Conservation (phyloP, 495 filamentous ascomycete species). For the Peziza echinospora region DNA sequence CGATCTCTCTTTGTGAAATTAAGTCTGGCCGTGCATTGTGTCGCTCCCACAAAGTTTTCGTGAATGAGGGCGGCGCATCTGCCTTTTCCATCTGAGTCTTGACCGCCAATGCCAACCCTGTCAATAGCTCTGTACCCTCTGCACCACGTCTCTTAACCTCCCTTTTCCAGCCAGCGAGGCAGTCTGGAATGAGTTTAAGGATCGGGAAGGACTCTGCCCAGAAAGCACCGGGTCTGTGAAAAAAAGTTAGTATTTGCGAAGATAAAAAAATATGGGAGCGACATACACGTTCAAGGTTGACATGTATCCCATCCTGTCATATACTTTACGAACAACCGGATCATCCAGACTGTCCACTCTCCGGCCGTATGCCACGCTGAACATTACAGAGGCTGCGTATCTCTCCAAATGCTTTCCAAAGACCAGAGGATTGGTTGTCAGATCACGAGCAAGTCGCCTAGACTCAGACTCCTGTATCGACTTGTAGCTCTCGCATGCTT, state of each 20-base stretch:
- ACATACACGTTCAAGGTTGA: slow-evolving; percentile 34
- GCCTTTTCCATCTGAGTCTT: slow-evolving; percentile 22
- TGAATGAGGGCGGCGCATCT: slow-evolving; percentile 27
- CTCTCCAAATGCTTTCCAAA: slow-evolving; percentile 43
- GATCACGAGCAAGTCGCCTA: slow-evolving; percentile 29
- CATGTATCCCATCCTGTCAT: slow-evolving; percentile 36
- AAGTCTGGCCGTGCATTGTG: slow-evolving; percentile 25
- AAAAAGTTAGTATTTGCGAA: background rate
- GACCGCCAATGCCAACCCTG: slow-evolving; percentile 31
- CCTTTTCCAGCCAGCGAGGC: slow-evolving; percentile 36
- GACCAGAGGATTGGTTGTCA: slow-evolving; percentile 25
- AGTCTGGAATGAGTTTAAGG: slow-evolving; percentile 33
- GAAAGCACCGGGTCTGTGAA: slow-evolving; percentile 31
- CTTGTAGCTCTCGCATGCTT: slow-evolving; percentile 17
- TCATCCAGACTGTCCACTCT: slow-evolving; percentile 34
- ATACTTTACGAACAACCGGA: slow-evolving; percentile 29
- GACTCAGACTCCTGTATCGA: slow-evolving; percentile 28
- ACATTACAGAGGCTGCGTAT: slow-evolving; percentile 42
- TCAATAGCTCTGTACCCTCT: slow-evolving; percentile 30
- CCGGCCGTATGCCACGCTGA: slow-evolving; percentile 40
- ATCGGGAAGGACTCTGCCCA: slow-evolving; percentile 33
- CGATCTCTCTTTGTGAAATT: slow-evolving; percentile 33
- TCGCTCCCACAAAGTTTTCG: slow-evolving; percentile 28
- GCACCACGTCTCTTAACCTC: slow-evolving; percentile 30
- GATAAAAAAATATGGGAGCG: background rate